Percentiles rank a stretch among this genome's conserved stretches.
Evolutionary conservation across 306 rosid species (phyloP).

Genomic region (Fragaria ananassa): DNA sequence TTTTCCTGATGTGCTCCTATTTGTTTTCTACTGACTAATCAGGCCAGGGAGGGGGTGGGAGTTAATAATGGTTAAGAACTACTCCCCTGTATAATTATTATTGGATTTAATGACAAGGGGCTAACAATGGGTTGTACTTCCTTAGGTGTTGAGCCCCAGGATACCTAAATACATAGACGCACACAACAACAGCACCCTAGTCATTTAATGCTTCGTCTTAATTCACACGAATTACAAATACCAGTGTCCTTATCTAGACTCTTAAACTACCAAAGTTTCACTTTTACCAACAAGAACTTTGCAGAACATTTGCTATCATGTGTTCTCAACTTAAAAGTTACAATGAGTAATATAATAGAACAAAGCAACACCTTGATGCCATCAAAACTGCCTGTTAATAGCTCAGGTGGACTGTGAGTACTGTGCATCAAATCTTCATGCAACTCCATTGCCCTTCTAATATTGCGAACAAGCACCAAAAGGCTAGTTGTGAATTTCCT

Average conservation of each 20-base stretch:
- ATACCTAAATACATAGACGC: background rate
- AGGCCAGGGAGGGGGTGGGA: background rate
- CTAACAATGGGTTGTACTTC: background rate
- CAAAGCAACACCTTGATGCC: constrained; percentile 56
- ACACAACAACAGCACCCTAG: background rate
- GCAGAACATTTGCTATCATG: background rate
- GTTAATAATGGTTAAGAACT: background rate
- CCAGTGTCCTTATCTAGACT: background rate
- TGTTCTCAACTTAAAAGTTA: background rate
- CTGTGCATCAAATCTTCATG: constrained; percentile 59
- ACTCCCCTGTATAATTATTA: background rate
- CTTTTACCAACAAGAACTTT: background rate
- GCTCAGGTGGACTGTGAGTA: constrained; percentile 57
- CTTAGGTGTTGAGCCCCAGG: background rate
- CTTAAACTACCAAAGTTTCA: background rate
- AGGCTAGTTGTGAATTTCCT: constrained; percentile 52
- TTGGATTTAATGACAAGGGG: background rate
- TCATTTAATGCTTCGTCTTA: background rate
- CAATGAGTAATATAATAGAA: background rate
- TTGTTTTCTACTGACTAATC: background rate
- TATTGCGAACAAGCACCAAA: constrained; percentile 52
- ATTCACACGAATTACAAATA: background rate
- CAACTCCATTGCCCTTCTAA: constrained; percentile 59
- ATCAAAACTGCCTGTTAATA: constrained; percentile 64
- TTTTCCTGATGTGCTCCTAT: background rate